phyloP scores from a whole-genome alignment of 164 flowering plant genomes.

The Euptelea pleiosperma region DNA sequence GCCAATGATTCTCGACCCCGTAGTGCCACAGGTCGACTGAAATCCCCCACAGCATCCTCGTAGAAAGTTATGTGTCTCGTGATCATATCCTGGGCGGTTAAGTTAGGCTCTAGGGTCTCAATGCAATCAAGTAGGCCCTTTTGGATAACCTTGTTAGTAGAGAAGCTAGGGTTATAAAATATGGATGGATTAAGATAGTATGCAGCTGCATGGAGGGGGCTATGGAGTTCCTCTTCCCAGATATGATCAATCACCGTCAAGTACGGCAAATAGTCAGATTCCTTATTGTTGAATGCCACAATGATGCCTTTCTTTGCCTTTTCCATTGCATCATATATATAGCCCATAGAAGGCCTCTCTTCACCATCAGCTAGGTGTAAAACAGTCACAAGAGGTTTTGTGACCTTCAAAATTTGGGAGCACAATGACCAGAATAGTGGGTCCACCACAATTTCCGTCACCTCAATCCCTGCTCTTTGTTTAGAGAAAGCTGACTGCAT shows the following conservation, averaged over 20 bases:
- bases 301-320: slow-evolving; percentile 35
- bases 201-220: slow-evolving; percentile 48
- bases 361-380: slow-evolving; percentile 34
- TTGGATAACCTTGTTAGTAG: slow-evolving; percentile 28
- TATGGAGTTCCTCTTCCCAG: slow-evolving; percentile 35
- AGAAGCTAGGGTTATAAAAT: slow-evolving; percentile 30
- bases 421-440: slow-evolving; percentile 35
- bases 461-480: slow-evolving; percentile 28
- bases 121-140: slow-evolving; percentile 47
- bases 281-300: slow-evolving; percentile 24
- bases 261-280: slow-evolving; percentile 24
- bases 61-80: slow-evolving; percentile 33
- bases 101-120: slow-evolving; percentile 37
- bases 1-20: slow-evolving; percentile 34
- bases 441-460: slow-evolving; percentile 28
- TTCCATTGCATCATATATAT: slow-evolving; percentile 44
- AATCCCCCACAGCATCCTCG: slow-evolving; percentile 42
- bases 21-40: slow-evolving; percentile 38
- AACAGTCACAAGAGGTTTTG: slow-evolving; percentile 36
- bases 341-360: slow-evolving; percentile 43
- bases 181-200: slow-evolving; percentile 40
- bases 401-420: slow-evolving; percentile 22
- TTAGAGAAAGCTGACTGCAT: slow-evolving; percentile 30
- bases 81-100: slow-evolving; percentile 35
- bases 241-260: slow-evolving; percentile 34